phyloP scores from a whole-genome alignment of 2,329 filamentous ascomycete species.

The Kalmusia sp. region DNA sequence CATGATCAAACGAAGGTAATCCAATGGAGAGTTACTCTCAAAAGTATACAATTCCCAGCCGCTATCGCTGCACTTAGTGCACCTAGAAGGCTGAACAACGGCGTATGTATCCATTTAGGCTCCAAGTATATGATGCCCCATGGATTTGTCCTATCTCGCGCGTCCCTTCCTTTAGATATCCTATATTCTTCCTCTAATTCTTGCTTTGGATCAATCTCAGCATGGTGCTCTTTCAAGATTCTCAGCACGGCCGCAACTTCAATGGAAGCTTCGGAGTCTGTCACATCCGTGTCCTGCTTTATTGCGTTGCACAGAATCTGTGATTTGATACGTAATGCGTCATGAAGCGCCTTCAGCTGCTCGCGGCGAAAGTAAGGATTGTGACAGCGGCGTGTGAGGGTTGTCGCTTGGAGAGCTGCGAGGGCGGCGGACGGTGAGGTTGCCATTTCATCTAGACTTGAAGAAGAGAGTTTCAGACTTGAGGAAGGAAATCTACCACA shows the following conservation, averaged over 20 bases:
- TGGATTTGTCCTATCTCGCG: constrained; percentile 38
- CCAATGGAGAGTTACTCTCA: constrained; percentile 50
- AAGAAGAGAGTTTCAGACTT: background rate
- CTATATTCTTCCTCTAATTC: constrained; percentile 52
- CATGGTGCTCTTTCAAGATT: constrained; percentile 50
- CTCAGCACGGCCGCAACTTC: constrained; percentile 53
- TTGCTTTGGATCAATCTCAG: constrained; percentile 47
- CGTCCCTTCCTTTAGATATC: constrained; percentile 50
- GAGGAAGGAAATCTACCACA: too few relatives aligned
- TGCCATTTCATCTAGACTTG: background rate
- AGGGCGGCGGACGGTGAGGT: constrained; percentile 25
- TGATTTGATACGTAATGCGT: constrained; percentile 45
- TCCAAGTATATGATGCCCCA: constrained; percentile 58
- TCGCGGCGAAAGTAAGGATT: constrained; percentile 56
- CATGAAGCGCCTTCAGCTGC: constrained; percentile 54
- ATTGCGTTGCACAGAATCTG: constrained; percentile 50
- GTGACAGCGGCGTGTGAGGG: constrained; percentile 53
- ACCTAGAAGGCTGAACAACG: constrained; percentile 56
- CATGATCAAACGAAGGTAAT: background rate
- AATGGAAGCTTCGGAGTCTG: constrained; percentile 47
- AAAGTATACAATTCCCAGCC: constrained; percentile 59
- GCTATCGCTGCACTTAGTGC: constrained; percentile 57
- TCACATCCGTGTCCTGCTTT: constrained; percentile 46
- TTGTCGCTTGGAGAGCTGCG: constrained; percentile 47
- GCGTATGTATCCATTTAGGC: constrained; percentile 53